Percentiles rank a stretch among this genome's conserved stretches.
phyloP scores from a whole-genome alignment of 768 basidiomycete species.

The Mycena vitilis region DNA sequence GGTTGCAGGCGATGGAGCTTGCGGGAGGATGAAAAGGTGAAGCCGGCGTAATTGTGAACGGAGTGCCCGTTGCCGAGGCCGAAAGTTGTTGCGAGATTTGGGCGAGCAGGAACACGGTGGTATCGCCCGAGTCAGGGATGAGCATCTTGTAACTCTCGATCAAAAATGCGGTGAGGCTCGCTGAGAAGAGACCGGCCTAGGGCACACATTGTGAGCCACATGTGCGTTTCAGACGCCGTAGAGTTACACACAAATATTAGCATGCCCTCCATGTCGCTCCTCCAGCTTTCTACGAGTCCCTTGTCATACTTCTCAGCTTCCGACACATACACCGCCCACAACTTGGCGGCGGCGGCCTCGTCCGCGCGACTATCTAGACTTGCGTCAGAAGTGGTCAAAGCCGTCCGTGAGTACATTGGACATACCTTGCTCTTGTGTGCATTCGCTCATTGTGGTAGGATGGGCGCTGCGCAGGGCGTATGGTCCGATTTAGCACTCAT shows the following conservation, averaged over 20 bases:
- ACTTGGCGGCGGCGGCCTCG: neutral
- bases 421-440: too few species aligned
- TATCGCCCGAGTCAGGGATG: neutral
- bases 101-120: neutral
- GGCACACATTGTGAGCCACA: too few species aligned
- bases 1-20: neutral
- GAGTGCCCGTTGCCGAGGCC: neutral
- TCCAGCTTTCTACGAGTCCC: neutral
- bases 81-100: neutral
- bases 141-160: neutral
- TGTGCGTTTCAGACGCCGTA: too few species aligned
- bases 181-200: neutral
- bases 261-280: neutral
- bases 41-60: neutral
- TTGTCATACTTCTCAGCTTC: neutral
- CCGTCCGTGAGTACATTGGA: too few species aligned
- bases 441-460: too few species aligned
- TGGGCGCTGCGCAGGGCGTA: too few species aligned
- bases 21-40: neutral
- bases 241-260: neutral
- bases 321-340: neutral
- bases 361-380: neutral
- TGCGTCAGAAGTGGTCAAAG: too few species aligned
- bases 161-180: neutral
- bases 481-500: too few species aligned